Evolutionary conservation across 2,329 filamentous ascomycete species (phyloP), one percentile per base, ranked within the genome.

Genomic region (Juglanconis oblonga): DNA sequence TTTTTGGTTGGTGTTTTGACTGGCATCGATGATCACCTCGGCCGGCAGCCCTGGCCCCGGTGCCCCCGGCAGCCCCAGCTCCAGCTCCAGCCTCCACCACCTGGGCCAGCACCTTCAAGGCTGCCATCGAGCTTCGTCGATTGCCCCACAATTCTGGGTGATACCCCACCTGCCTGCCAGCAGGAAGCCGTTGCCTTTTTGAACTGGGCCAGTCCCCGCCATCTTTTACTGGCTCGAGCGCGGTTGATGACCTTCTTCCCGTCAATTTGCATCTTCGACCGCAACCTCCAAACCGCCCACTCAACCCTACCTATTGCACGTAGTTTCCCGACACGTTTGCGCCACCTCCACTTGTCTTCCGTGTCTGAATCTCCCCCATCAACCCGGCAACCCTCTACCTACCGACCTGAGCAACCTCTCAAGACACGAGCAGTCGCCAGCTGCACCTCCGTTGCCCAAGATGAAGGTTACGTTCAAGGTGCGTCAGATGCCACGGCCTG

Each of bases 401-500:
- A 52, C 55, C 51, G 6, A 35, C 32, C 48, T 32, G 52, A 35
- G 7, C 58, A 48, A 47, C 48, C 10, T 45, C 17, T 45, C 17
- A 50, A 50, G 14, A 29, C 29, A 57, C n/a, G 57, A 62, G 59
- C 67, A 68, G 67, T 67, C 61, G 52, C 49, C 66, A 69, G 71
- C 72, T 74, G 73, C 71, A 67, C 64, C 64, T 64, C 63, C 33
- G 62, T 73, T 69, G 75, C 74, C 76, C 80, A 82, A 70, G 73
- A 88, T 88, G 86, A 88, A 88, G 84, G 80, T 88, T 72, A 88
- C 86, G 64, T 85, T 87, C 75, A 84, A 85, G 79, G 84, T 86
- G 77, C 64, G 80, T 69, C 67, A 64, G 62, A 54, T 48, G 45
- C 45, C 17, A 38, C 2, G 9, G 24, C 47, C 55, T 35, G 42